Percentiles rank a stretch among this genome's conserved stretches.
Evolutionary conservation across 345 rosid genomes (phyloP).

Genomic region (Gossypium herbaceum): DNA sequence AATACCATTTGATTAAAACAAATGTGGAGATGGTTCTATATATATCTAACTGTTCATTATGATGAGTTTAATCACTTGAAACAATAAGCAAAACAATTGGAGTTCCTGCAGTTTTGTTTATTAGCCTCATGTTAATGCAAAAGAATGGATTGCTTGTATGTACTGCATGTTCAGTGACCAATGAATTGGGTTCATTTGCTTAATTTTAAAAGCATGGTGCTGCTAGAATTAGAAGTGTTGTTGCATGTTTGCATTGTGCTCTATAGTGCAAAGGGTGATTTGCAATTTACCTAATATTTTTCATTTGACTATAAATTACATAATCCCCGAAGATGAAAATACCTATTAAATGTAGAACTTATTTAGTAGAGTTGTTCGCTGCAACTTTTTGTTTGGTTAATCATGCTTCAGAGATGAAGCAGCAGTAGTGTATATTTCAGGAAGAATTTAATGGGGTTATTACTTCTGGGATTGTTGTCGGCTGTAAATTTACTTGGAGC

Average conservation of each 20-base stretch:
- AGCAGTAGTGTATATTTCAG: not conserved
- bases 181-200: not conserved
- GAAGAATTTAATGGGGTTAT: not conserved
- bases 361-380: not conserved
- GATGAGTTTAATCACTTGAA: not conserved
- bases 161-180: not conserved
- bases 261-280: not conserved
- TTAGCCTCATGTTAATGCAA: not conserved
- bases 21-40: too few species aligned
- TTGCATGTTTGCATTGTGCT: not conserved
- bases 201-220: not conserved
- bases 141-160: not conserved
- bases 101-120: not conserved
- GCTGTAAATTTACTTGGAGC: not conserved
- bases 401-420: not conserved
- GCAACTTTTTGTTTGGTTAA: conserved; percentile 1
- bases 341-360: not conserved
- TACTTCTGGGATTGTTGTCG: not conserved
- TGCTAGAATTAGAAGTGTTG: not conserved
- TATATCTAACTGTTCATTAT: too few species aligned
- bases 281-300: not conserved
- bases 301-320: not conserved
- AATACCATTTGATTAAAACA: not conserved
- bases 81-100: not conserved
- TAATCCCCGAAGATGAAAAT: not conserved